Evolutionary conservation across 371 early-diverging fungal species (phyloP).

Genomic region (Saksenaea vasiformis): DNA sequence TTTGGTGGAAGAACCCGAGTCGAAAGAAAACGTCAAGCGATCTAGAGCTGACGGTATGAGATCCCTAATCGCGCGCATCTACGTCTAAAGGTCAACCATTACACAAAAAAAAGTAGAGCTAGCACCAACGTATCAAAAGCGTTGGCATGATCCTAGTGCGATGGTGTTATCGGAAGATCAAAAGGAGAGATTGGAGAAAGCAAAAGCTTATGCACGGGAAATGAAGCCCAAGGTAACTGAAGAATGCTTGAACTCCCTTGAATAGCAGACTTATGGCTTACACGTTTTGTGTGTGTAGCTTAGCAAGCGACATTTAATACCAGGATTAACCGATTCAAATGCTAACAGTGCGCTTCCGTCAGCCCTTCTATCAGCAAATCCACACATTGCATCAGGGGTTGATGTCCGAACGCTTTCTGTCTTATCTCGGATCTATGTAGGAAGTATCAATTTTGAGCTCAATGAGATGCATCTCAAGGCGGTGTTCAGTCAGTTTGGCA

Average conservation of each 20-base stretch:
- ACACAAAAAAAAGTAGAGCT: not conserved
- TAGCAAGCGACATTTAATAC: constrained; percentile 40
- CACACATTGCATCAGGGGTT: constrained; percentile 38
- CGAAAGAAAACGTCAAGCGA: not conserved
- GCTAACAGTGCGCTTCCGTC: constrained; percentile 46
- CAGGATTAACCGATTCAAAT: constrained; percentile 80
- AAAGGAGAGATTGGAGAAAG: constrained; percentile 44
- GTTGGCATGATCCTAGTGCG: not conserved
- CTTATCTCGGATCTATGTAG: constrained; percentile 80
- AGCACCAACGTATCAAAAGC: not conserved
- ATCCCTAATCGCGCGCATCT: not conserved
- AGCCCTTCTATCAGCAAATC: constrained; percentile 25
- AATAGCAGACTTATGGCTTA: not conserved
- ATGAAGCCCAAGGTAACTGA: constrained; percentile 31
- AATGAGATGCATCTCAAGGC: constrained; percentile 71
- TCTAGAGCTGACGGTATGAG: not conserved
- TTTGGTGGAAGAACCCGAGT: not conserved
- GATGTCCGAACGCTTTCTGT: constrained; percentile 56
- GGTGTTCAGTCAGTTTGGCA: constrained; percentile 77
- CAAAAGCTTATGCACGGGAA: constrained; percentile 54
- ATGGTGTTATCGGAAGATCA: constrained; percentile 21
- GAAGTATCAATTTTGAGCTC: constrained; percentile 79
- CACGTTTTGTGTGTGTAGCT: not conserved
- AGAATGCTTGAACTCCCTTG: not conserved
- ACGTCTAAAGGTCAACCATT: not conserved